phyloP scores from a whole-genome alignment of 2,329 filamentous ascomycete genomes.

The Arthrobotrys conoides region DNA sequence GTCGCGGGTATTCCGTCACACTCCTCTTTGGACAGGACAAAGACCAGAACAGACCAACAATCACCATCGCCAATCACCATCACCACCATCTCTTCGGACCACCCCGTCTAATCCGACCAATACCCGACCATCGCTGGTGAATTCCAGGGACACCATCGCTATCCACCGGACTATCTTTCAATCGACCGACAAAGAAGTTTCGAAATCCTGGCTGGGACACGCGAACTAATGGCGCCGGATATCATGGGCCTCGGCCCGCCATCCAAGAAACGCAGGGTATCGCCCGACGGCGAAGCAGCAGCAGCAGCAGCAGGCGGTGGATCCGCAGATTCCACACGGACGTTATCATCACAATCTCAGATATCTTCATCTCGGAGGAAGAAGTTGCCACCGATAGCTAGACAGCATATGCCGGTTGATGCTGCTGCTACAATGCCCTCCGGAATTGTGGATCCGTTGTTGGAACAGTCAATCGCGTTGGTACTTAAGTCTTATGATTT shows the following conservation, averaged over 20 bases:
- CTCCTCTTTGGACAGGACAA: neutral
- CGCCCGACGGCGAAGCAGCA: conserved; percentile 47
- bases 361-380: neutral
- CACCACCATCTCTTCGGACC: conserved; percentile 20
- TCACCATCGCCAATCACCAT: conserved; percentile 9
- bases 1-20: conserved; percentile 25
- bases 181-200: neutral
- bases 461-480: conserved; percentile 58
- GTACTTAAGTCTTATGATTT: conserved; percentile 49
- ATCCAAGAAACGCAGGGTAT: conserved; percentile 56
- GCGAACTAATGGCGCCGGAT: conserved; percentile 54
- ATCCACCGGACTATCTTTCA: neutral
- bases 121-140: neutral
- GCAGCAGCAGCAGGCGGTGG: neutral
- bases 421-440: conserved; percentile 46
- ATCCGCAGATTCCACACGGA: conserved; percentile 24
- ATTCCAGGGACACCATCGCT: neutral
- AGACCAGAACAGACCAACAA: neutral
- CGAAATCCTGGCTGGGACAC: conserved; percentile 31
- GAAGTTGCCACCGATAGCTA: conserved; percentile 55
- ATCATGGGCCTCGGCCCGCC: conserved; percentile 57
- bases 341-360: conserved; percentile 12
- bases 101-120: conserved; percentile 7
- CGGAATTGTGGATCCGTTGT: conserved; percentile 46
- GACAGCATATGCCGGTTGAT: conserved; percentile 39